These are phyloP conservation scores for Wallacemonas rigidus DNA, from an alignment of 208 protist species.

Conservation along the genomic window DNA sequence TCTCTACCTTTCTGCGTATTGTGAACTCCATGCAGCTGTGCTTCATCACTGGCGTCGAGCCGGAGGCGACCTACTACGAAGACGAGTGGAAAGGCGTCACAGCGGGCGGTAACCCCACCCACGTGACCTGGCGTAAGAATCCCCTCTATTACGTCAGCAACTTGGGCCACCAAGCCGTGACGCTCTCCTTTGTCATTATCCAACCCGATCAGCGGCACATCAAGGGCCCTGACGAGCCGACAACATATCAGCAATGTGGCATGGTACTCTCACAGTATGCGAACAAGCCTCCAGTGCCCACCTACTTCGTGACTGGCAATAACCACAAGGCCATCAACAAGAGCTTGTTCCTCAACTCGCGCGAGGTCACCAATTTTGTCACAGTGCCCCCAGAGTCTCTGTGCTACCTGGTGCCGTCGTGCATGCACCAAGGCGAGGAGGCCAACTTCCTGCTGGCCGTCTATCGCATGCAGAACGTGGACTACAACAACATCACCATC, in stretches of 20 bases:
- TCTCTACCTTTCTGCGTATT: constrained; percentile 34
- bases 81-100: constrained; percentile 71
- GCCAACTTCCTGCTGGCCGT: constrained; percentile 44
- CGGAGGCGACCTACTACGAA: constrained; percentile 62
- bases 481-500: constrained; percentile 45
- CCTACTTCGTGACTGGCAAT: constrained; percentile 74
- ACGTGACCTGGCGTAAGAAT: constrained; percentile 72
- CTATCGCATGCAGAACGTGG: constrained; percentile 31
- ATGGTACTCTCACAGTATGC: constrained; percentile 59
- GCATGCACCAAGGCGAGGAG: constrained; percentile 38
- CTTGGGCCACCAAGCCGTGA: constrained; percentile 29
- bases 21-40: constrained; percentile 53
- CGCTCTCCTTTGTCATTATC: constrained; percentile 40
- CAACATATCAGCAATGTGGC: constrained; percentile 68
- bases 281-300: constrained; percentile 41
- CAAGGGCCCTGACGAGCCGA: constrained; percentile 37
- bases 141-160: constrained; percentile 63
- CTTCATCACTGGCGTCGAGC: constrained; percentile 35
- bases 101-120: constrained; percentile 69
- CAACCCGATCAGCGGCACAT: constrained; percentile 71
- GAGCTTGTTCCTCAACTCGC: constrained; percentile 67
- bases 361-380: constrained; percentile 45
- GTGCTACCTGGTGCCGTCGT: constrained; percentile 51
- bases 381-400: constrained; percentile 46
- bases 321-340: constrained; percentile 76